Conservation (phyloP, 208 protist genomes). For the Leishmania martiniquensis region DNA sequence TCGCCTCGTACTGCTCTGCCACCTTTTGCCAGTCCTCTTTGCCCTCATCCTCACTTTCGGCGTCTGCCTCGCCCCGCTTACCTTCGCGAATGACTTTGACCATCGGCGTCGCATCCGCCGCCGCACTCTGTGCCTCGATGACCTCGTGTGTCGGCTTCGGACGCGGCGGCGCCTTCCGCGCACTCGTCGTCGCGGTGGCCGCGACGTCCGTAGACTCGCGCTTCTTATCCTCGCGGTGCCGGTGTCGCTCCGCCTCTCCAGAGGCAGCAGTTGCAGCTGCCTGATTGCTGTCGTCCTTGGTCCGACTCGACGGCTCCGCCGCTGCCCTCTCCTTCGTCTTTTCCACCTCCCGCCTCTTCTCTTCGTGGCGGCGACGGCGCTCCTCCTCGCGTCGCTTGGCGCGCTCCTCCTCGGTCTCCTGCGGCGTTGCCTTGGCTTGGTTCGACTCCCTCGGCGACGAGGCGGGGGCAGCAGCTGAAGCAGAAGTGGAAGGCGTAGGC, state of each 20-base stretch:
- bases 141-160: conserved; percentile 82
- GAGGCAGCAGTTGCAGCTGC: conserved; percentile 12
- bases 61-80: conserved; percentile 26
- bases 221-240: conserved; percentile 38
- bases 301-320: conserved; percentile 4
- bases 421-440: neutral
- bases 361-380: conserved; percentile 48
- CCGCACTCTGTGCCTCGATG: conserved; percentile 42
- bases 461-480: neutral
- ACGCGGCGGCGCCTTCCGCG: conserved; percentile 79
- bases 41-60: conserved; percentile 36
- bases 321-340: conserved; percentile 27
- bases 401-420: conserved; percentile 61
- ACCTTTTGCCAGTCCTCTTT: conserved; percentile 83
- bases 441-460: too few species aligned
- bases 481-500: neutral
- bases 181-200: conserved; percentile 26
- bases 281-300: neutral
- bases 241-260: conserved; percentile 29
- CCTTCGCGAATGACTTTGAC: conserved; percentile 69
- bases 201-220: conserved; percentile 19
- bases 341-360: conserved; percentile 47
- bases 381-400: conserved; percentile 65
- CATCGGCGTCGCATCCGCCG: conserved; percentile 36
- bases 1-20: conserved; percentile 69